A percentile compares a stretch with the other conserved stretches of the same genome.
Evolutionary conservation across 2,329 filamentous ascomycete genomes (phyloP).

Genomic region (Colletotrichum tropicale): DNA sequence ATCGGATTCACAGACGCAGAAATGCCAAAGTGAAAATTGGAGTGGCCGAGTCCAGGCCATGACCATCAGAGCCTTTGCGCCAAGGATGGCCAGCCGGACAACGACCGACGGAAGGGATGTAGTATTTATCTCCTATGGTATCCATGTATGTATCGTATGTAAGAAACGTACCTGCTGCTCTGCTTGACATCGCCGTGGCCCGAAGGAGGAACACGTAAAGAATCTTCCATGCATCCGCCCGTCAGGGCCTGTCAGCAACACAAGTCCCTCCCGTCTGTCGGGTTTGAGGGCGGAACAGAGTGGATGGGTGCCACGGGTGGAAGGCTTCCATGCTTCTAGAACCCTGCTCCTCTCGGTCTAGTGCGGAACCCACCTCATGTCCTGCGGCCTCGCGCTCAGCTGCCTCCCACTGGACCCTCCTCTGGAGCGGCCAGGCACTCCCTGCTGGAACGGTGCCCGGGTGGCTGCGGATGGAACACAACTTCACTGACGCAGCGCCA

Average conservation of each 20-base stretch:
- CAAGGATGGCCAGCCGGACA: background rate
- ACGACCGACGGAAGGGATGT: background rate
- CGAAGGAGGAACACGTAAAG: conserved; percentile 10
- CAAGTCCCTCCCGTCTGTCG: background rate
- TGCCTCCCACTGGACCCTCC: background rate
- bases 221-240: conserved; percentile 11
- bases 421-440: background rate
- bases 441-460: background rate
- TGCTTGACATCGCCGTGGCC: background rate
- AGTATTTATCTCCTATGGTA: background rate
- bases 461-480: background rate
- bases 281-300: background rate
- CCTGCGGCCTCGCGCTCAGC: background rate
- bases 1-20: background rate
- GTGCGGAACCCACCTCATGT: background rate
- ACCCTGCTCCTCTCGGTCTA: conserved; percentile 1
- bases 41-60: background rate
- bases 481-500: background rate
- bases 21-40: background rate
- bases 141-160: background rate
- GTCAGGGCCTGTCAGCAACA: background rate
- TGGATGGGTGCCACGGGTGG: background rate
- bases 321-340: conserved; percentile 6
- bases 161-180: background rate
- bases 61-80: background rate